Conservation (phyloP, 1,284 basidiomycete genomes). For the Puccinia hordei region DNA sequence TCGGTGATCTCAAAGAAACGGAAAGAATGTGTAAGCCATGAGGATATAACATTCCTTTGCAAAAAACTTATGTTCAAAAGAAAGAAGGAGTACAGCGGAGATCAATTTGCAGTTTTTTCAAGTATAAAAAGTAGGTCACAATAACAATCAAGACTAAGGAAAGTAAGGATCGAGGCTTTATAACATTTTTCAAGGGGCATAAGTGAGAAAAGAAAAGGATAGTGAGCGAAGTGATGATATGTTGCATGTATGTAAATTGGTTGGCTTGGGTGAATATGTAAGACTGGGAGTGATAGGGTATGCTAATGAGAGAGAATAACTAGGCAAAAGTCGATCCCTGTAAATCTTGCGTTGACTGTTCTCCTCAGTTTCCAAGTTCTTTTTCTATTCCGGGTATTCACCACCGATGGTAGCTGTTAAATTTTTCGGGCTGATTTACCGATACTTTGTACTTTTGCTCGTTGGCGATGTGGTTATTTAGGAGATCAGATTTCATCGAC, state of each 20-base stretch:
- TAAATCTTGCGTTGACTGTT: background rate
- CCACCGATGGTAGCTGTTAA: no score
- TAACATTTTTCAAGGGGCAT: background rate
- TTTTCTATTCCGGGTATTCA: background rate
- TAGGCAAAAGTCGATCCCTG: background rate
- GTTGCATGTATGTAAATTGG: background rate
- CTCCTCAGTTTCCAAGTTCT: background rate
- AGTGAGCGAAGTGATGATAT: background rate
- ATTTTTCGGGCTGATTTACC: background rate
- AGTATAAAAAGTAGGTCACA: conserved; percentile 1
- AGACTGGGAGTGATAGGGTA: background rate
- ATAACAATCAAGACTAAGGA: background rate
- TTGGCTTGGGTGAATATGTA: background rate
- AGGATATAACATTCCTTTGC: no score
- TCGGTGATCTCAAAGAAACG: no score
- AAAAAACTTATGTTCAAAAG: background rate
- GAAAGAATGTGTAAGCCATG: background rate
- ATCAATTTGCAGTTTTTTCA: background rate
- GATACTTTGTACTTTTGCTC: background rate
- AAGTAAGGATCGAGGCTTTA: background rate
- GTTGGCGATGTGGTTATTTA: background rate
- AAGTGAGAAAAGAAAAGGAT: conserved; percentile 1
- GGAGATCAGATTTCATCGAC: conserved; percentile 23
- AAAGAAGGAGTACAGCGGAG: background rate
- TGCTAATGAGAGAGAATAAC: background rate